phyloP scores from a whole-genome alignment of 768 basidiomycete genomes.

The Psilocybe sp. region DNA sequence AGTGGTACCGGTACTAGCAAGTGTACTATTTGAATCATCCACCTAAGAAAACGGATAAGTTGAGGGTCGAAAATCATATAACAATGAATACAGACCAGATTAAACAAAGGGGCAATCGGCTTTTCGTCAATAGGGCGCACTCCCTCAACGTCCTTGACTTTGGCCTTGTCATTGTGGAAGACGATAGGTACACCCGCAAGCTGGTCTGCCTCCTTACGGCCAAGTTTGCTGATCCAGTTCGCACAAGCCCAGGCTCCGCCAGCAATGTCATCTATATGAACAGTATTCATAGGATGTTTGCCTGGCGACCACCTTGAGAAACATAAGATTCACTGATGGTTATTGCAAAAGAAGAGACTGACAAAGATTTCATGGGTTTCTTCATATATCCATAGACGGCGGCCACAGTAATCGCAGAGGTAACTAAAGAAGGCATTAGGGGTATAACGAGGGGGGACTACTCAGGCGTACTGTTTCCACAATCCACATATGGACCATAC shows the following conservation, averaged over 20 bases:
- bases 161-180: slow-evolving; percentile 72
- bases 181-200: slow-evolving; percentile 64
- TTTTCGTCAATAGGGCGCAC: slow-evolving; percentile 54
- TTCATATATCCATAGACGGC: slow-evolving; percentile 81
- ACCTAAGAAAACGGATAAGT: slow-evolving; percentile 38
- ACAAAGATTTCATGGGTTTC: slow-evolving; percentile 86
- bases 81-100: slow-evolving; percentile 50
- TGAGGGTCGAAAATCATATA: background rate
- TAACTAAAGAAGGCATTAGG: slow-evolving; percentile 40
- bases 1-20: slow-evolving; percentile 61
- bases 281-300: slow-evolving; percentile 68
- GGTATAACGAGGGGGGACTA: slow-evolving; percentile 3
- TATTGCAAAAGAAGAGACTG: slow-evolving; percentile 19
- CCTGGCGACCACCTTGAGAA: slow-evolving; percentile 72
- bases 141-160: slow-evolving; percentile 60
- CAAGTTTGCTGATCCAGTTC: slow-evolving; percentile 66
- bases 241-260: slow-evolving; percentile 75
- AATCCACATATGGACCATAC: slow-evolving; percentile 81
- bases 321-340: slow-evolving; percentile 11
- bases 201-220: slow-evolving; percentile 60
- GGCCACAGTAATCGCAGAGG: slow-evolving; percentile 69
- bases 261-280: slow-evolving; percentile 80
- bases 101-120: slow-evolving; percentile 76
- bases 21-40: slow-evolving; percentile 73
- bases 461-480: slow-evolving; percentile 54